Base-by-base conservation (phyloP, 1,139 yeast species). In the Saccharomyces hybrid region DNA sequence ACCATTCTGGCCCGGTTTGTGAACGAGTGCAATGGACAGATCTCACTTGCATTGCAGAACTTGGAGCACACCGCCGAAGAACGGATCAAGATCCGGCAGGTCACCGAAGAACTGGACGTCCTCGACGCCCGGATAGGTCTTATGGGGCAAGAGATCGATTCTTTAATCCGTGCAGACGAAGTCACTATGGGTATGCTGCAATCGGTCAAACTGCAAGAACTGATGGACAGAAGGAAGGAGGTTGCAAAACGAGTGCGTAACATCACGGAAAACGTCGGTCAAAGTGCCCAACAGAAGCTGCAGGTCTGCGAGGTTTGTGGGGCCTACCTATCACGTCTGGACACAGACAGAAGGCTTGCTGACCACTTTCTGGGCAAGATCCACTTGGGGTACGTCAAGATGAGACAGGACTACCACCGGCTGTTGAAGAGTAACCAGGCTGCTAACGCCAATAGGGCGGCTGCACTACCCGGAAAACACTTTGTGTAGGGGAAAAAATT, bases 221-320 rank as follows among this genome's bases (percentile, higher is more conserved):
- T 80, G 55, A 74, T 76, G 51, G 65, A 63, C 32, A 76, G 76
- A 65, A 75, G 85, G 61, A 78, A 73, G 57, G 71, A 68, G 23
- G 71, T 82, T 25, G 78, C 82, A 0, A 80, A 78, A 52, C 75
- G 75, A 48, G 84, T 88, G 9, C 72, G 87, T 48, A 76, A 72
- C 38, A 72, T 86, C 1, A 79, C 86, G 7, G 96, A 88, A 56
- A 85, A 83, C 61, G 80, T 85, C 5, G 96, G 95, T 1, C 95
- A 88, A 60, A 81, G 91, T 4, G 88, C 95, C 0, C 96, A 88
- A 66, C 98, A 91, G 64, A 88, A 88, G 66, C 75, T 91, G 51
- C 97, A 90, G 68, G 96, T 89, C 0, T 93, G 99, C 71, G 88
- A 83, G 61, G 84, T 83, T 1, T 93, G 99, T 72, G 97, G 96